Evolutionary conservation across 768 basidiomycete species (phyloP).

Genomic region (Sporobolomyces pararoseus): DNA sequence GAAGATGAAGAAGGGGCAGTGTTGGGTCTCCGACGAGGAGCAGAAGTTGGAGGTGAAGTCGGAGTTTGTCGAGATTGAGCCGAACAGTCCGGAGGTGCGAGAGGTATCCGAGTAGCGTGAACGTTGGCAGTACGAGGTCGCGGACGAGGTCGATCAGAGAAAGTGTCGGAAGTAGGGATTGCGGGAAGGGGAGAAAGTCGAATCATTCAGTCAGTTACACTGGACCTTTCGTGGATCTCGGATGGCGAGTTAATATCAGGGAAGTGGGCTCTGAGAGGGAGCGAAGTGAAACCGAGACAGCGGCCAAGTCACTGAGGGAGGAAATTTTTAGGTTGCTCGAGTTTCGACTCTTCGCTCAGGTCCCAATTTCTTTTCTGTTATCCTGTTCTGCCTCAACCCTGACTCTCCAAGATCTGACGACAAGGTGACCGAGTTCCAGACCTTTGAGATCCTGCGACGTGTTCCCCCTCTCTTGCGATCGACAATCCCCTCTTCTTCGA

Average conservation of each 20-base stretch:
- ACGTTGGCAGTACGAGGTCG: not conserved
- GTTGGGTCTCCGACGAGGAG: not conserved
- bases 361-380: too few species aligned
- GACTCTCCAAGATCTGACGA: too few species aligned
- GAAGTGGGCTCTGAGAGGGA: not conserved
- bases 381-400: too few species aligned
- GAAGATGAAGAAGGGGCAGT: not conserved
- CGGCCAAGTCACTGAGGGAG: not conserved
- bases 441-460: too few species aligned
- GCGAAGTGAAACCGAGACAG: not conserved
- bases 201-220: conserved; percentile 9
- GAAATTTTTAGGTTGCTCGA: too few species aligned
- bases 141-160: too few species aligned
- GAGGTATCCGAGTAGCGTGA: not conserved
- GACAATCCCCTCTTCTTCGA: too few species aligned
- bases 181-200: not conserved
- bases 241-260: too few species aligned
- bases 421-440: too few species aligned
- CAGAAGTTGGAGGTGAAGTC: too few species aligned
- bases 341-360: too few species aligned
- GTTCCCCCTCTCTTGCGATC: too few species aligned
- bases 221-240: not conserved
- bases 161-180: not conserved
- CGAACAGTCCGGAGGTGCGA: not conserved
- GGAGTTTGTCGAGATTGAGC: conserved; percentile 3